Base-by-base conservation (phyloP, 2,329 filamentous ascomycete genomes). In the Fusarium algeriense region DNA sequence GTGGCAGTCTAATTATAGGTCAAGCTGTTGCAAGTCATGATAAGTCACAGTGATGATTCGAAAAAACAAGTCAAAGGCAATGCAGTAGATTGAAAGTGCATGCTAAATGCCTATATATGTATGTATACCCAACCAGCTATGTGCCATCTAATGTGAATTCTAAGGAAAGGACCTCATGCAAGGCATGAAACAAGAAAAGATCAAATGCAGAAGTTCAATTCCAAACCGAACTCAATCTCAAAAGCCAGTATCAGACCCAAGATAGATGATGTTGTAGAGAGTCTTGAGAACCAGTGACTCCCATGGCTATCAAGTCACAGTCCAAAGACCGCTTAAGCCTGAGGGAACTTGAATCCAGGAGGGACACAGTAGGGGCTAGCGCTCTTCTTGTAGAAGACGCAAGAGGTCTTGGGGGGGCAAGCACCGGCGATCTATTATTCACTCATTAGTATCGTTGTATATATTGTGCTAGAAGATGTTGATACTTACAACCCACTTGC, bases 341-440 rank as follows among this genome's bases (percentile, higher is more conserved):
- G 64, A 45, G 75, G 73, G 70, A 79, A 73, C 64, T 76, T 55
- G 76, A 77, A 81, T 53, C 68, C 64, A 38, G 78, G 73, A 15
- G 79, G 79, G 10, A 83, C 77, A 55, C 81, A 82, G 79, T 82
- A 82, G 65, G 81, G 81, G 78, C 78, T 81, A 50, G 66, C 54
- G 75, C 76, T 82, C 43, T 69, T 38, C 75, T 41, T 40, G 34
- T 78, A 76, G 77, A 82, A 82, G 75, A 78, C 77, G 76, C 81
- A 82, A 40, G 70, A 40, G 19, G 80, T 81, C 54, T 80, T 70
- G 64, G 79, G 80, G 15, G 80, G 80, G 66, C 81, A 82, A 57
- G 64, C 58, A 14, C 81, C 81, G 26, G 73, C 78, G 55, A 65
- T 75, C 81, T 82, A 40, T 28, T 13, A 9, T 3, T 13, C 20